Evolutionary conservation across 768 basidiomycete genomes (phyloP), one percentile per base, ranked within the genome.

Genomic region (Lactarius hengduanensis): DNA sequence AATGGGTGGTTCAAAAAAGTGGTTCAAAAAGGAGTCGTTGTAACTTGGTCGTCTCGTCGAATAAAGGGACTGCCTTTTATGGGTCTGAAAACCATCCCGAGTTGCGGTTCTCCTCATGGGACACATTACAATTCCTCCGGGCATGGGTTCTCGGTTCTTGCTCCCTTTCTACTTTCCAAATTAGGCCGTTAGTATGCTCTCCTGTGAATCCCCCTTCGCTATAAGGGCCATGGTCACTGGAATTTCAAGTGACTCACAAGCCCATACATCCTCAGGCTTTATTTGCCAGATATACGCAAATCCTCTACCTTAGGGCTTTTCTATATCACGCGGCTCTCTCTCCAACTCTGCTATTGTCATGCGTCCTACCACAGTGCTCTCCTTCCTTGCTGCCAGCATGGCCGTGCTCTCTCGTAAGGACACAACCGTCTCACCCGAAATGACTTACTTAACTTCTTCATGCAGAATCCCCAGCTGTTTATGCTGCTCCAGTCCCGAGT

Each of bases 131-230:
- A 28, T 22, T 28, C 1, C 11, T 3, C 30, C 8, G 13, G 30
- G 54, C 3, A 10, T 8, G 36, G 36, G 11, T 38, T 38, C 36
- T 38, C 20, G 18, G 41, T 36, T 40, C 38, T 6, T 43, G 4
- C 47, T 22, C 58, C 26, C 59, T 40, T 63, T 63, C 55, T 59
- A 43, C 22, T 45, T 64, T 59, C 64, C 64, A 54, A 41, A 54
- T 60, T 32, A 7, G 64, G 64, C 10, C 58, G 18, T 40, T 60
- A 22, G 58, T 65, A 54, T 60, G 22, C 47, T 34, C n/a, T 43
- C 50, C n/a, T 38, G 57, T 16, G 47, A 59, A 40, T 26, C 36
- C 7, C 10, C 20, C 20, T 18, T 26, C n/a, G 13, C 20, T 59
- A 59, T 59, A 64, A 59, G 47, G 40, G 32, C 28, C 6, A 22